A percentile compares a stretch with the other conserved stretches of the same genome.
Conservation (phyloP, 768 basidiomycete species). For the Xerocomellus amylosporus region DNA sequence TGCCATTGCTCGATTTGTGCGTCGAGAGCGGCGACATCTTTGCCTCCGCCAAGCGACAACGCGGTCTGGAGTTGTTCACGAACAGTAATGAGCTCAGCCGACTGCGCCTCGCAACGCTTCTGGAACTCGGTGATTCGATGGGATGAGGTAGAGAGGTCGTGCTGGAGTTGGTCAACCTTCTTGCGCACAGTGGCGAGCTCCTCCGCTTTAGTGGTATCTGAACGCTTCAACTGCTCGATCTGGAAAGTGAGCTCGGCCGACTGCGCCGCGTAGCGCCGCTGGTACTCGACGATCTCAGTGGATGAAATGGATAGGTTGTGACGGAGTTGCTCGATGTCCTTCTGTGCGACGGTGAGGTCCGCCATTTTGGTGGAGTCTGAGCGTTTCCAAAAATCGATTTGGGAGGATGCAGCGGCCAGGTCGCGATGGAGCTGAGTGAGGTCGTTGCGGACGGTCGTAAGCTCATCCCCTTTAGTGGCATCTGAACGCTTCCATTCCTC, state of each 20-base stretch:
- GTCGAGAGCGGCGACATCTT: not conserved
- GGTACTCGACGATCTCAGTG: not conserved
- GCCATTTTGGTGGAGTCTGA: too few relatives aligned
- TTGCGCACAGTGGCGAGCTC: not conserved
- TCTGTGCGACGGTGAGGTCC: too few relatives aligned
- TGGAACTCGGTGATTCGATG: not conserved
- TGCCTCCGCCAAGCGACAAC: not conserved
- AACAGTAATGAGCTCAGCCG: not conserved
- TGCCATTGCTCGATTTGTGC: not conserved
- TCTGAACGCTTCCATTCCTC: not conserved
- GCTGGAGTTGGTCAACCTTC: not conserved
- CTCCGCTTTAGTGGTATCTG: not conserved
- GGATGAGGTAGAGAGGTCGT: not conserved
- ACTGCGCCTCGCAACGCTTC: not conserved
- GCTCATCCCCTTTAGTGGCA: not conserved
- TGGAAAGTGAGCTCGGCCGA: not conserved
- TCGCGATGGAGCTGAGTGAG: not conserved
- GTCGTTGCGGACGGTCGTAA: not conserved
- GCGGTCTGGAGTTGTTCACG: not conserved
- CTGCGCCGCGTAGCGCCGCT: not conserved
- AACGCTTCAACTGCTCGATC: not conserved
- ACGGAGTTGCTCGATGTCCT: too few relatives aligned
- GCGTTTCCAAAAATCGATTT: not conserved
- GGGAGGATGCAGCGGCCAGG: not conserved
- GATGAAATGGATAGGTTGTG: too few relatives aligned